A percentile compares a stretch with the other conserved stretches of the same genome.
phyloP scores from a whole-genome alignment of 495 filamentous ascomycete species.

The Penicillium steckii region DNA sequence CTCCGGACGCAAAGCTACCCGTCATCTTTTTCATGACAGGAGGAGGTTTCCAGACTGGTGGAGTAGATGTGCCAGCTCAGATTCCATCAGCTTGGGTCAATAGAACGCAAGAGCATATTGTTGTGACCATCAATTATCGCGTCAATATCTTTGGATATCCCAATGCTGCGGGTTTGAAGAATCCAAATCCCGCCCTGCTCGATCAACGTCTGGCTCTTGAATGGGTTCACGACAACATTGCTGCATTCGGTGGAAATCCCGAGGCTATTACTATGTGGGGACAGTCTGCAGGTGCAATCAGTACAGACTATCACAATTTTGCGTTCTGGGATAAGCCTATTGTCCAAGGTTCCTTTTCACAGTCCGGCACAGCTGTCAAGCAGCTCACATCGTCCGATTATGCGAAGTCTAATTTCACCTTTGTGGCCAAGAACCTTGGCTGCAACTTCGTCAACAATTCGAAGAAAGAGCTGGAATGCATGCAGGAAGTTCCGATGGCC shows the following conservation, averaged over 20 bases:
- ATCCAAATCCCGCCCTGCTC: conserved; percentile 49
- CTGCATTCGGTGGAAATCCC: conserved; percentile 22
- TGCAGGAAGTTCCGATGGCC: conserved; percentile 32
- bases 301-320: conserved; percentile 47
- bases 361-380: neutral
- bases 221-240: conserved; percentile 21
- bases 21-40: conserved; percentile 14
- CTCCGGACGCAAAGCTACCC: conserved; percentile 8
- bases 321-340: conserved; percentile 39
- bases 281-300: conserved; percentile 27
- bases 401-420: conserved; percentile 34
- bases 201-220: conserved; percentile 59
- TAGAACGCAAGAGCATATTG: conserved; percentile 12
- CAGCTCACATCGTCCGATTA: conserved; percentile 37
- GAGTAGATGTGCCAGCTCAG: conserved; percentile 8
- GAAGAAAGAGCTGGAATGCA: conserved; percentile 40
- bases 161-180: conserved; percentile 2
- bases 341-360: conserved; percentile 19
- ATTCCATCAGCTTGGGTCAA: conserved; percentile 9
- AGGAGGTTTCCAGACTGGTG: conserved; percentile 8
- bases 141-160: conserved; percentile 18
- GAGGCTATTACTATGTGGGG: conserved; percentile 43
- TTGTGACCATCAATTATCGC: conserved; percentile 18
- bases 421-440: conserved; percentile 37
- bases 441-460: conserved; percentile 38